phyloP scores from a whole-genome alignment of 805 yeast genomes.

The Saturnispora besseyi region DNA sequence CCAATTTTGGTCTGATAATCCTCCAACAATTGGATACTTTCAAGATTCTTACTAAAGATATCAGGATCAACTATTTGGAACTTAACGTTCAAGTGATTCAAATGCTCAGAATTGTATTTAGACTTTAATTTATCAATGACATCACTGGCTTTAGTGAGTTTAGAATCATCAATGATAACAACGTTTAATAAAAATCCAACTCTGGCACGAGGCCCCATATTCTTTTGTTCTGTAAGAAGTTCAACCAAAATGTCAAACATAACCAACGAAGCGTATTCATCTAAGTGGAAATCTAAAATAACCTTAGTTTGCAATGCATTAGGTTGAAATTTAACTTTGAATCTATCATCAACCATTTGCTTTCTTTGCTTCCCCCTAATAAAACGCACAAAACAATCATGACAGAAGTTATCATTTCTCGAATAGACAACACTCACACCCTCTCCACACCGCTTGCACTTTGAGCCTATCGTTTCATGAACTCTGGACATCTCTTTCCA shows the following conservation, averaged over 20 bases:
- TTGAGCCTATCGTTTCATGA: conserved; percentile 10
- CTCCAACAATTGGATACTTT: conserved; percentile 27
- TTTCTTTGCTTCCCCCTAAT: conserved; percentile 74
- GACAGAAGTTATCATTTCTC: conserved; percentile 60
- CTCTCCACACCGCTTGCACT: conserved; percentile 44
- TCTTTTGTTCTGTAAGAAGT: conserved; percentile 51
- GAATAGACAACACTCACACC: conserved; percentile 37
- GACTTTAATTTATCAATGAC: conserved; percentile 8
- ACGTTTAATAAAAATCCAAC: conserved; percentile 59
- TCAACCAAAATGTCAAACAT: conserved; percentile 58
- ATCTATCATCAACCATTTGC: conserved; percentile 62
- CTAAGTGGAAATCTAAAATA: conserved; percentile 48
- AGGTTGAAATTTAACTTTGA: conserved; percentile 56
- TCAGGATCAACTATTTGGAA: conserved; percentile 36
- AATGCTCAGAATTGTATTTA: conserved; percentile 12
- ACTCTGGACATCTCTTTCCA: conserved; percentile 8
- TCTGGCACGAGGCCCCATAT: conserved; percentile 47
- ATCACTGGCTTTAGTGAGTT: not conserved
- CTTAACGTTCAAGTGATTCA: conserved; percentile 27
- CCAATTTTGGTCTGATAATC: conserved; percentile 20
- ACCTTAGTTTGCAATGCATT: conserved; percentile 35
- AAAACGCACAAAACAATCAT: conserved; percentile 60
- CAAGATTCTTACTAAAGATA: conserved; percentile 29
- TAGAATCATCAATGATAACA: conserved; percentile 4
- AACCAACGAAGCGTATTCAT: conserved; percentile 60